Evolutionary conservation across 441 rosid genomes (phyloP).

Genomic region (Arabidopsis lyrata): DNA sequence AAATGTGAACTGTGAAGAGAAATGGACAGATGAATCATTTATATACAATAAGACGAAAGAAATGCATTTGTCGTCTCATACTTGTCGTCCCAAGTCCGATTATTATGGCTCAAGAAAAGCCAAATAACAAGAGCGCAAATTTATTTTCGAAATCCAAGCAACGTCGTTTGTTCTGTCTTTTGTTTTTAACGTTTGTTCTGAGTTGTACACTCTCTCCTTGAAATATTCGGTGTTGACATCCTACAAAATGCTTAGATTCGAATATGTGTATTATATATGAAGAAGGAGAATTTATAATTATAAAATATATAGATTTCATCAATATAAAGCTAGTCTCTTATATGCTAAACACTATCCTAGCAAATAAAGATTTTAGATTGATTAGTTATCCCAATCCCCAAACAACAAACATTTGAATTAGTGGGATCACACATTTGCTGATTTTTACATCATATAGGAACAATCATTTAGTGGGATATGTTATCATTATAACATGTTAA

Average conservation of each 20-base stretch:
- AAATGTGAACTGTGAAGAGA: slow-evolving; percentile 28
- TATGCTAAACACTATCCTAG: background rate
- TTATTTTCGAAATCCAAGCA: slow-evolving; percentile 1
- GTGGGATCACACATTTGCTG: background rate
- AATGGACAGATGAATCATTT: slow-evolving; percentile 10
- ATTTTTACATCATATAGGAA: background rate
- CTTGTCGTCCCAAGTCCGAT: slow-evolving; percentile 31
- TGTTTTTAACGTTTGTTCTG: slow-evolving; percentile 25
- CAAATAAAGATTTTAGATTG: background rate
- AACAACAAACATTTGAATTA: background rate
- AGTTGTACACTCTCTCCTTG: slow-evolving; percentile 31
- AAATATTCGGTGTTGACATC: slow-evolving; percentile 41
- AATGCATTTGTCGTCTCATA: slow-evolving; percentile 38
- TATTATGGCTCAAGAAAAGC: slow-evolving; percentile 22
- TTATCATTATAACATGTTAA: background rate
- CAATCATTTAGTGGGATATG: too few species aligned
- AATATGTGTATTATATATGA: slow-evolving; percentile 13
- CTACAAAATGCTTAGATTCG: slow-evolving; percentile 31
- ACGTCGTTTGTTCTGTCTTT: slow-evolving; percentile 16
- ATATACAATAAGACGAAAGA: slow-evolving; percentile 22
- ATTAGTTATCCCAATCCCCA: background rate
- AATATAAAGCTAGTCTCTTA: background rate
- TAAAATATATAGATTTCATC: background rate
- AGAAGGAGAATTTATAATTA: background rate
- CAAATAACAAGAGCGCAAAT: slow-evolving; percentile 27